Evolutionary conservation across 768 basidiomycete genomes (phyloP), one percentile per base, ranked within the genome.

Genomic region (Collybia mongolica): DNA sequence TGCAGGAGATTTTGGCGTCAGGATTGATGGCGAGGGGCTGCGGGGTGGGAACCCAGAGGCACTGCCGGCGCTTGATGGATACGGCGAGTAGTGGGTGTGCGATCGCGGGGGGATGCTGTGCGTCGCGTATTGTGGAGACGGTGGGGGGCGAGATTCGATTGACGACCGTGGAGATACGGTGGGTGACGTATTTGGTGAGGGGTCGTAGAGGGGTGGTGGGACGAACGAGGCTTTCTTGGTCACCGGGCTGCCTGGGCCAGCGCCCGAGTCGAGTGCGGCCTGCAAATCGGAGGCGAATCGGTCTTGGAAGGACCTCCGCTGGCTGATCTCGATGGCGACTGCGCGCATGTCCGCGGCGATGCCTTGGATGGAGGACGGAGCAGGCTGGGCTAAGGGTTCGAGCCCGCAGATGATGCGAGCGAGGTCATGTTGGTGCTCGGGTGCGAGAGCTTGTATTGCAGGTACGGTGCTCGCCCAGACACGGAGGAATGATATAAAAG

Each of bases 241-340:
- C 0, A 64, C 57, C 2, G 69, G 50, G 19, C 64, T 64, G 1
- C 65, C 60, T 0, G 64, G 54, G 0, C 56, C 53, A 2, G 59
- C 63, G 2, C 87, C 85, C 0, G 84, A 77, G 57, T 93, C 89
- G 39, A 94, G 72, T 0, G 88, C 90, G 1, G 85, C 87, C 61
- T 93, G 90, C 2, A 94, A 65, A 63, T 90, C 92, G 1, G 66
- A 58, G 0, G 82, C 83, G 59, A 88, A 93, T 7, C 88, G 73
- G 54, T 90, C 83, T 64, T 94, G 92, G 67, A 94, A 94, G 0
- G 87, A 84, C 18, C 92, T 72, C 4, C 92, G 68, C 65, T 91
- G 90, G 49, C 87, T 86, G 54, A 94, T 92, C 60, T 93, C 92
- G 42, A 94, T 90, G 0, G 90, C 88, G 0, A 94, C 86, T 0